Evolutionary conservation across 75 land plant genomes (phyloP).

Genomic region (Pinus taeda): DNA sequence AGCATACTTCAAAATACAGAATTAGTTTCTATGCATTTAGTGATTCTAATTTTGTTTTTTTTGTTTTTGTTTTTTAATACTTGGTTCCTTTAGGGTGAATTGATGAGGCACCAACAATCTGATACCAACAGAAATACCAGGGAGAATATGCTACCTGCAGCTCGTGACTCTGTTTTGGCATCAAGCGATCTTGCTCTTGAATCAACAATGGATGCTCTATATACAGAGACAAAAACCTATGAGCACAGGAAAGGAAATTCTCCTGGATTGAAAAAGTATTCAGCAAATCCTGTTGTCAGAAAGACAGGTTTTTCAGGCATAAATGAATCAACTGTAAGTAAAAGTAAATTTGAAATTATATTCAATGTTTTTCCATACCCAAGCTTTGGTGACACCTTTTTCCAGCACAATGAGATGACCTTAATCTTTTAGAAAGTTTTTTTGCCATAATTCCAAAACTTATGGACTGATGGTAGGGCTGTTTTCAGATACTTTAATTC

Average conservation of each 20-base stretch:
- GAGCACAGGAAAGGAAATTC: background rate
- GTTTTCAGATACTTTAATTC: background rate
- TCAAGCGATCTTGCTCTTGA: background rate
- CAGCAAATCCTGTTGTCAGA: conserved; percentile 18
- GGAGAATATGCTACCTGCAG: background rate
- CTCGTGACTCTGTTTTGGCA: background rate
- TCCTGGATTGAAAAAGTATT: background rate
- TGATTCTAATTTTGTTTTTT: background rate
- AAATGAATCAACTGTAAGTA: conserved; percentile 5
- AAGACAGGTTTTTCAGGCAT: background rate
- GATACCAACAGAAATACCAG: conserved; percentile 13
- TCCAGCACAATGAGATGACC: background rate
- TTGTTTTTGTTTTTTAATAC: too few species aligned
- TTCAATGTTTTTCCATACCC: background rate
- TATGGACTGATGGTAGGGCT: background rate
- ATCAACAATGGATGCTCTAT: background rate
- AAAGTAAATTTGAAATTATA: background rate
- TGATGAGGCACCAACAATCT: conserved; percentile 15
- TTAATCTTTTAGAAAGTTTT: background rate
- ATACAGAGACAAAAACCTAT: background rate
- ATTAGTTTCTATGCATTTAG: background rate
- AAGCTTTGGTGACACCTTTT: background rate
- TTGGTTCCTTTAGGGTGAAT: conserved; percentile 23
- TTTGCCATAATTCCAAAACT: background rate
- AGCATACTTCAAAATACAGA: background rate